phyloP scores from a whole-genome alignment of 2,329 filamentous ascomycete genomes.

The Pseudogymnoascus sp. region DNA sequence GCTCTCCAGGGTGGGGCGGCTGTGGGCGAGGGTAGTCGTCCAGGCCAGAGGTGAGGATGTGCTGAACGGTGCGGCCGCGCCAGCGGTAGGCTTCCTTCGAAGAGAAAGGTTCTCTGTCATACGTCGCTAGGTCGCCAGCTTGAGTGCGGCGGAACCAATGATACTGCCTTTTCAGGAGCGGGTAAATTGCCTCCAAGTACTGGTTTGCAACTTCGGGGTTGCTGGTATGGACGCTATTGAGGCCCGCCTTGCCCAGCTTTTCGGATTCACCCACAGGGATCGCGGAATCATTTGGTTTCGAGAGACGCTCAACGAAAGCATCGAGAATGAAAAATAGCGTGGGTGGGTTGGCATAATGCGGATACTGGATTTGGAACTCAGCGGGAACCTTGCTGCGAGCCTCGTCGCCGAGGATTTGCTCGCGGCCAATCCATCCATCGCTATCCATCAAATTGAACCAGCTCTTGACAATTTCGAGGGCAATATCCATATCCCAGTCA shows the following conservation, averaged over 20 bases:
- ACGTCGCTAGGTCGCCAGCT: constrained; percentile 79
- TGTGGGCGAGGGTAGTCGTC: constrained; percentile 94
- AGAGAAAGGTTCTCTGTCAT: constrained; percentile 82
- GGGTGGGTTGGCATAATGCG: constrained; percentile 94
- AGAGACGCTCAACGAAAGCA: constrained; percentile 71
- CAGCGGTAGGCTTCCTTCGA: constrained; percentile 91
- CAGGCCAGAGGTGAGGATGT: constrained; percentile 86
- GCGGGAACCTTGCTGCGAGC: constrained; percentile 88
- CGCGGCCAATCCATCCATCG: constrained; percentile 93
- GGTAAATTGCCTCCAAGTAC: constrained; percentile 73
- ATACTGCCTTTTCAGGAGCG: constrained; percentile 80
- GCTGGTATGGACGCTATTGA: constrained; percentile 59
- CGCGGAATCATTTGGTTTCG: constrained; percentile 43
- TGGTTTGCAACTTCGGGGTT: constrained; percentile 60
- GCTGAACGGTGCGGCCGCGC: constrained; percentile 79
- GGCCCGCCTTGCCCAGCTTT: constrained; percentile 36
- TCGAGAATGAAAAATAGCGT: constrained; percentile 89
- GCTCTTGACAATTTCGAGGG: constrained; percentile 80
- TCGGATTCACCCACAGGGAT: constrained; percentile 37
- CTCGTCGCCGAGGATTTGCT: constrained; percentile 88
- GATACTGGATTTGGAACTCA: constrained; percentile 93
- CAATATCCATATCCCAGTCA: constrained; percentile 89
- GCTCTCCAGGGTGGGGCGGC: constrained; percentile 88
- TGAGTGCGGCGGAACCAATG: constrained; percentile 94
- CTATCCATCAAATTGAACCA: constrained; percentile 97